Base-by-base conservation (phyloP, 2,329 filamentous ascomycete genomes). In the Aspergillus quadricinctus region DNA sequence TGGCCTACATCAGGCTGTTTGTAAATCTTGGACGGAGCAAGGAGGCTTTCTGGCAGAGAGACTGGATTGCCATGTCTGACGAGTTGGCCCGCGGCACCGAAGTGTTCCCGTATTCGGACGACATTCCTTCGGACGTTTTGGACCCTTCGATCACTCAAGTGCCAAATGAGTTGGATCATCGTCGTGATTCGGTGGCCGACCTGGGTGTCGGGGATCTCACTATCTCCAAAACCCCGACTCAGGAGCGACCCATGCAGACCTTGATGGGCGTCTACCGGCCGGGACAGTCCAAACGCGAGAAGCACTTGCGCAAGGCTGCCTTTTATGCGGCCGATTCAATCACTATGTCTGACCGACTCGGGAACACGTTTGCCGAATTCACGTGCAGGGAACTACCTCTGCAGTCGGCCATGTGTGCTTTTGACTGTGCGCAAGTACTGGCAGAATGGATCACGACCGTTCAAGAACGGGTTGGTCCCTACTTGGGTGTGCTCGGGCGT, bases 251-350 rank as follows among this genome's bases (percentile, higher is more conserved):
- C 2, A 66, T 67, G 61, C 63, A 69, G 48, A 61, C 59, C 11
- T 58, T 72, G 9, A 62, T 70, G 27, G 62, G 60, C 23, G 65
- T 72, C 28, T 72, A 72, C 54, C 72, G 72, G 35, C 66, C 63
- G 35, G 71, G 65, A 29, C 66, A 76, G 10, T 86, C 88, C 0
- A 87, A 88, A 56, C 87, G 92, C 2, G 93, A 99, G 75, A 88
- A 87, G 62, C 90, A 96, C 67, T 80, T 97, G 21, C 88, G 93
- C 46, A 95, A 93, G 71, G 94, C 94, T n/a, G 94, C 93, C 0
- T 95, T 92, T 69, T 96, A 96, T 68, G 94, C 94, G 1, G 92
- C 91, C 1, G 92, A 97, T 71, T 96, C 92, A 0, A 83, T 99
- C 8, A 85, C 87, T 28, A 94, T 94, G 85, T 88, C 91, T 1